Percentiles rank a stretch among this genome's conserved stretches.
phyloP scores from a whole-genome alignment of 192 early-diverging fungal genomes.

The Jimgerdemannia flammicorona region DNA sequence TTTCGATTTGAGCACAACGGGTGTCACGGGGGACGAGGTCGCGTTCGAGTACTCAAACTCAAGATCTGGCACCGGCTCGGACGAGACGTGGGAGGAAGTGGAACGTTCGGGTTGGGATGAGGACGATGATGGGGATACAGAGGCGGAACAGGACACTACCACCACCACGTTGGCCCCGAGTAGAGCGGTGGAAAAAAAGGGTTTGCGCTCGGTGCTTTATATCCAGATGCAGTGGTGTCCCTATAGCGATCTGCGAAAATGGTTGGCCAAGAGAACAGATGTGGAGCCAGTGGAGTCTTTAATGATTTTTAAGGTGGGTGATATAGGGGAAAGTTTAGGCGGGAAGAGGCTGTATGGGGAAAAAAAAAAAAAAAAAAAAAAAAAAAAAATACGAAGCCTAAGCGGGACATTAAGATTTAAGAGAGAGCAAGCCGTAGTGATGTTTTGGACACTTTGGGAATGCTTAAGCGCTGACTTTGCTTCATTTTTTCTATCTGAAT shows the following conservation, averaged over 20 bases:
- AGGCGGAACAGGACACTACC: not conserved
- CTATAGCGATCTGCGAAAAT: not conserved
- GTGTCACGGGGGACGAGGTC: not conserved
- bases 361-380: too few relatives aligned
- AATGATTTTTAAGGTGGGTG: not conserved
- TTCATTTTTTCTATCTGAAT: not conserved
- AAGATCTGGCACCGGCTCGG: not conserved
- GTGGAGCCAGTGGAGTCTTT: not conserved
- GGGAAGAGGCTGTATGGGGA: not conserved
- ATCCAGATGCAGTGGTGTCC: not conserved
- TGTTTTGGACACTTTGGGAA: not conserved
- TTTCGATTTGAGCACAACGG: slow-evolving; percentile 69
- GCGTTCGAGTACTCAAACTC: not conserved
- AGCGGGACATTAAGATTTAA: too few relatives aligned
- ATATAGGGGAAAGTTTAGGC: not conserved
- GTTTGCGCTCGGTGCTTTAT: not conserved
- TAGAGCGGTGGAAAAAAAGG: not conserved
- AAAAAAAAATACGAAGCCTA: too few relatives aligned
- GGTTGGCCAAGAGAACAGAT: not conserved
- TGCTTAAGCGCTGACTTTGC: not conserved
- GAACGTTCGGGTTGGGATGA: not conserved
- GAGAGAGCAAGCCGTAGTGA: too few relatives aligned
- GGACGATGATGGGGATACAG: not conserved
- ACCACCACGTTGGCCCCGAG: too few relatives aligned
- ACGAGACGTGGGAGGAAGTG: not conserved